Evolutionary conservation across 768 basidiomycete species (phyloP).

Genomic region (Kwoniella sp.): DNA sequence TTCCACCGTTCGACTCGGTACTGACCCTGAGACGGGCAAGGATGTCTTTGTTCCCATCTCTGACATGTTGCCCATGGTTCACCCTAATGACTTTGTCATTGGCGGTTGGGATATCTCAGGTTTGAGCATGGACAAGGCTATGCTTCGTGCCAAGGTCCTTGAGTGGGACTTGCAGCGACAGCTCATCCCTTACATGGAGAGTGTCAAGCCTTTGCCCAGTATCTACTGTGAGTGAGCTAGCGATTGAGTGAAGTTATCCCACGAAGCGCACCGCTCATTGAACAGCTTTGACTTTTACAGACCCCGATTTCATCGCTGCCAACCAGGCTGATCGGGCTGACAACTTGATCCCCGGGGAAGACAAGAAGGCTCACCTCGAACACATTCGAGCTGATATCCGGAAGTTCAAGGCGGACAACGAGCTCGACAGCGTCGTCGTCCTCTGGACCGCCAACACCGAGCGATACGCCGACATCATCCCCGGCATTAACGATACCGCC

Average conservation of each 20-base stretch:
- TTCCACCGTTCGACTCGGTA: conserved; percentile 88
- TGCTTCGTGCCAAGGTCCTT: conserved; percentile 88
- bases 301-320: conserved; percentile 95
- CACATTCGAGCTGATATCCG: conserved; percentile 91
- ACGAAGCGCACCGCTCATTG: no score
- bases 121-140: conserved; percentile 80
- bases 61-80: conserved; percentile 93
- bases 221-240: conserved; percentile 64
- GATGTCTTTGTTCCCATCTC: conserved; percentile 90
- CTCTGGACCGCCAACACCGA: conserved; percentile 99
- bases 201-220: conserved; percentile 80
- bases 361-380: conserved; percentile 90
- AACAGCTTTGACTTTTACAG: conserved; percentile 54
- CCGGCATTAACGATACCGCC: conserved; percentile 92
- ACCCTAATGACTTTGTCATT: conserved; percentile 95
- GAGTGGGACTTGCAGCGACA: conserved; percentile 97
- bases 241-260: no score
- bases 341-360: conserved; percentile 78
- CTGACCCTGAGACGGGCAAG: conserved; percentile 74
- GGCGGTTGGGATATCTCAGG: conserved; percentile 99
- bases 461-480: conserved; percentile 91
- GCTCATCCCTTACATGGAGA: conserved; percentile 80
- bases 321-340: conserved; percentile 96
- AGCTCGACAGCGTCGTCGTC: conserved; percentile 82
- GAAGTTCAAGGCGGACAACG: conserved; percentile 80